Conservation (phyloP, 345 rosid species). For the Brassica rapa region DNA sequence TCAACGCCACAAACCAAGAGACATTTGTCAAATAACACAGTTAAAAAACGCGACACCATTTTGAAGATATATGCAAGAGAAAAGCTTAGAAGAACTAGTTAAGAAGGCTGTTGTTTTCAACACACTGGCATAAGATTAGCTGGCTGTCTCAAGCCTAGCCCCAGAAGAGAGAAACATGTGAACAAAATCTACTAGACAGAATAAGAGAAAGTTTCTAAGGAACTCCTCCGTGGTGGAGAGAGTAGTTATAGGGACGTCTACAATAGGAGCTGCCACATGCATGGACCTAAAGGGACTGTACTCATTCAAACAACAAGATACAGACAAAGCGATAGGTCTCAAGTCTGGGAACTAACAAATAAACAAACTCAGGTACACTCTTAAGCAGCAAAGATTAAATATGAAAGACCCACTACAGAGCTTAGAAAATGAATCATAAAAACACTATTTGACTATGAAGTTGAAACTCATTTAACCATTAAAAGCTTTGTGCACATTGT, state of each 20-base stretch:
- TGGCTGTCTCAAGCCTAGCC: slow-evolving; percentile 14
- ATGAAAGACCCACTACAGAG: neutral
- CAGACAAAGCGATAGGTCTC: neutral
- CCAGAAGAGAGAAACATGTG: slow-evolving; percentile 26
- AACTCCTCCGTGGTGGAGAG: too few relatives aligned
- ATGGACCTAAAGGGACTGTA: slow-evolving; percentile 15
- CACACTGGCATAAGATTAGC: slow-evolving; percentile 5
- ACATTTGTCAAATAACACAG: neutral
- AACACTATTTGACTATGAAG: slow-evolving; percentile 26
- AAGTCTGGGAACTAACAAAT: neutral
- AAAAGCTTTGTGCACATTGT: slow-evolving; percentile 41
- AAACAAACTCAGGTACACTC: too few relatives aligned
- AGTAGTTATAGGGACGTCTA: too few relatives aligned
- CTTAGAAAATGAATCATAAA: slow-evolving; percentile 1
- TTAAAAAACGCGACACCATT: slow-evolving; percentile 11
- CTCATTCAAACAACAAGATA: slow-evolving; percentile 3
- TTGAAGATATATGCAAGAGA: neutral
- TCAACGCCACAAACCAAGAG: neutral
- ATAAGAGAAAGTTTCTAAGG: too few relatives aligned
- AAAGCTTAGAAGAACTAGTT: neutral
- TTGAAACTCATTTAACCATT: slow-evolving; percentile 27
- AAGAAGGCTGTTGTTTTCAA: slow-evolving; percentile 4
- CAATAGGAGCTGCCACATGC: slow-evolving; percentile 13
- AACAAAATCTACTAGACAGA: too few relatives aligned
- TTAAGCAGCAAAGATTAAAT: neutral